Base-by-base conservation (phyloP, 2,329 filamentous ascomycete species). In the Cytospora piceicola region DNA sequence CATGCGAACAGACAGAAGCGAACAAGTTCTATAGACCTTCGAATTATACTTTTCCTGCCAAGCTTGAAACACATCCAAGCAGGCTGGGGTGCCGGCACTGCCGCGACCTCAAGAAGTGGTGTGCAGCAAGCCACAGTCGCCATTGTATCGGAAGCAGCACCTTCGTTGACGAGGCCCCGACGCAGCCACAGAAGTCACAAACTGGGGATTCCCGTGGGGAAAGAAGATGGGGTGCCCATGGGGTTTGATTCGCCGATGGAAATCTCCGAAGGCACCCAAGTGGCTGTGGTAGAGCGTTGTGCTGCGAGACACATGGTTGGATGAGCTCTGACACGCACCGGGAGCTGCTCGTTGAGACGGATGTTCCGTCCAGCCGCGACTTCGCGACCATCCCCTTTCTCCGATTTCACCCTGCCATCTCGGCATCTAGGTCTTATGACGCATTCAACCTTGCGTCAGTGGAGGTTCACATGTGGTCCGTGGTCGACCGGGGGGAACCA, bases 181-280 rank as follows among this genome's bases (percentile, higher is more conserved):
- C 34, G 12, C 34, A 36, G 34, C 34, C 34, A 36, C 34, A 12
- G 34, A 15, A 36, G 2, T 4, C 34, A 36, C 34, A 36, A 36
- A 15, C 34, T 36, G 34, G 34, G 34, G 34, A 14, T 36, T 36
- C 34, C 34, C 34, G 34, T 36, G 34, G 34, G 34, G 34, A 36
- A 36, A 36, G 34, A 14, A 36, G 34, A 36, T 36, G 11, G 34
- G 12, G 32, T 24, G 27, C 24, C 15, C 17, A 17, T 27, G 24
- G 24, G 24, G 32, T 34, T 9, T 63, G 54, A 64, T 59, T 59
- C 51, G 60, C 24, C 61, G 36, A 59, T 66, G 32, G 36, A 52
- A 51, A 32, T 34, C 27, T 64, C 61, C 51, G 58, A 49, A 22
- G 36, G 36, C 52, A 36, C 15, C 2, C 17, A 42, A n/a, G 39